Conservation (phyloP, 176 grass and related monocot species). For the Bolboschoenus planiculmis region DNA sequence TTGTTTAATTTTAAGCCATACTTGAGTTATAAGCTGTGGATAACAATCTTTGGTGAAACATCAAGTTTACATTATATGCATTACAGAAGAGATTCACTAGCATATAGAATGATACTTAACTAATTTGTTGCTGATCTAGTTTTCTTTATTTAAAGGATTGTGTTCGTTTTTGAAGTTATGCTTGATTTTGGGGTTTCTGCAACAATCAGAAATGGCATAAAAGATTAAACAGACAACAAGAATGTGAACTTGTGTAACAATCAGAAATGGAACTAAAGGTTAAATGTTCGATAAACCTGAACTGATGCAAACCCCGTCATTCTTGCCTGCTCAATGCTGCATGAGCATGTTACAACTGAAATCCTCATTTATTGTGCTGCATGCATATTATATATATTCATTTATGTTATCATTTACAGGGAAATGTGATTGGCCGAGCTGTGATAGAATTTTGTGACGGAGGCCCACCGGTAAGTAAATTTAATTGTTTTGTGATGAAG, state of each 20-base stretch:
- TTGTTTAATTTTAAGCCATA: neutral
- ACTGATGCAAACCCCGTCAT: neutral
- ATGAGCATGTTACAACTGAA: neutral
- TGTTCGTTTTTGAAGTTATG: neutral
- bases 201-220: neutral
- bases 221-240: neutral
- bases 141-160: neutral
- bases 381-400: neutral
- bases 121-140: neutral
- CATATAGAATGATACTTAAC: neutral
- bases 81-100: neutral
- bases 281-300: neutral
- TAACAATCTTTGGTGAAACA: neutral
- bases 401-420: slow-evolving; percentile 35
- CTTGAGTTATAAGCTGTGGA: neutral
- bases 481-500: neutral
- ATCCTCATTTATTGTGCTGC: neutral
- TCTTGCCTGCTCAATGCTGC: neutral
- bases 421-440: slow-evolving; percentile 87
- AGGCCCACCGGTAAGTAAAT: slow-evolving; percentile 69
- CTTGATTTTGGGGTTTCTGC: neutral
- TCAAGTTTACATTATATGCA: neutral
- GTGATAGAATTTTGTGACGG: slow-evolving; percentile 66
- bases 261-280: neutral
- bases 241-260: neutral